Percentiles rank a stretch among this genome's conserved stretches.
These are phyloP conservation scores for Cocos nucifera DNA, from an alignment of 176 grass and related monocot species.

Conservation along the genomic window DNA sequence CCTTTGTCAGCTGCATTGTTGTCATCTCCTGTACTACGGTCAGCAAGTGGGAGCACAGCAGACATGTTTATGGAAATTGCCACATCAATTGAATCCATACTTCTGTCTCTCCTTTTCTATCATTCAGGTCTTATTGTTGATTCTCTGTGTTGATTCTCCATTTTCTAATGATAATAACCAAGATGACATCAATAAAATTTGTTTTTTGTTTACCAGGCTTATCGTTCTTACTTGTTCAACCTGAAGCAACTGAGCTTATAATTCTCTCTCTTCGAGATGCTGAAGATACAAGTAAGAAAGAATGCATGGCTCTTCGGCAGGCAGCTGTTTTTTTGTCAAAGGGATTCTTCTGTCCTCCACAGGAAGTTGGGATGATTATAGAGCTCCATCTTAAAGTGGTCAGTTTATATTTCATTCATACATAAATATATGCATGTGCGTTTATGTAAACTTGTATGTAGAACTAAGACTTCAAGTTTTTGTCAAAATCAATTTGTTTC, in stretches of 20 bases:
- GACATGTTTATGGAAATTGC: slow-evolving; percentile 74
- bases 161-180: background rate
- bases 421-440: too few species aligned
- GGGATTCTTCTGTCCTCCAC: slow-evolving; percentile 83
- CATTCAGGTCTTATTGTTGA: slow-evolving; percentile 55
- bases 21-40: slow-evolving; percentile 56
- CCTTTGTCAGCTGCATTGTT: slow-evolving; percentile 70
- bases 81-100: slow-evolving; percentile 64
- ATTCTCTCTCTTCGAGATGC: slow-evolving; percentile 75
- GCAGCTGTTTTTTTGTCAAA: slow-evolving; percentile 69
- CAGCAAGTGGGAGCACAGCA: slow-evolving; percentile 29
- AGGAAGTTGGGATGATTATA: slow-evolving; percentile 76
- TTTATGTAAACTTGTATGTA: too few species aligned
- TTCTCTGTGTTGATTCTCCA: slow-evolving; percentile 1
- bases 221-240: slow-evolving; percentile 75
- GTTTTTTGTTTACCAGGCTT: slow-evolving; percentile 45
- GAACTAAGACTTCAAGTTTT: too few species aligned
- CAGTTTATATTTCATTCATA: slow-evolving; percentile 12
- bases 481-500: too few species aligned
- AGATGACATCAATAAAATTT: slow-evolving; percentile 3
- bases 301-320: slow-evolving; percentile 91
- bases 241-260: slow-evolving; percentile 82
- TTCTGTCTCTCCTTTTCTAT: slow-evolving; percentile 80
- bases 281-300: slow-evolving; percentile 62
- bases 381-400: slow-evolving; percentile 97